Evolutionary conservation across 768 basidiomycete genomes (phyloP), one percentile per base, ranked within the genome.

Genomic region (Dioszegia aurantiaca): DNA sequence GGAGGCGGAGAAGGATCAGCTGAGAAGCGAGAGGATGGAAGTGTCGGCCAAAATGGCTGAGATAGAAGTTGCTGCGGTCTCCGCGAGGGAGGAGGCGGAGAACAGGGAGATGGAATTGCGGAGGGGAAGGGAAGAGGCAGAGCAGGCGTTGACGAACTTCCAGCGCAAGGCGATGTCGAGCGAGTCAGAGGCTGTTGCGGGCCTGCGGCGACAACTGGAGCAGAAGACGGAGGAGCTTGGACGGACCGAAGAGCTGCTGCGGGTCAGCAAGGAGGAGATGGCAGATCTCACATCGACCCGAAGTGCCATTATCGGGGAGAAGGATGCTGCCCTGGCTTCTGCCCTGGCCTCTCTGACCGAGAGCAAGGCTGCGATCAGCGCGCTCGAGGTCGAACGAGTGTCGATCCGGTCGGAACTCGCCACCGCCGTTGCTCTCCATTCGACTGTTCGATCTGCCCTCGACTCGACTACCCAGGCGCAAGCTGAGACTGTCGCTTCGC

Each of bases 201-300:
- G 60, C 24, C 59, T 70, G 1, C 49, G 58, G 12, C 40, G 40
- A n/a, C 61, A 65, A 39, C 46, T 70, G 21, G 65, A 43, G 21
- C 58, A 56, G 19, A 43, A 37, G 30, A n/a, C 8, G 17, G 39
- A 14, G 11, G 52, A 54, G 39, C 33, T 68, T n/a, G 42, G 58
- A 16, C 51, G 44, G 17, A 9, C 52, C 16, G 39, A 42, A 23
- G 19, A 17, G 37, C 4, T 12, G 49, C 23, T 56, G 19, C 55
- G 42, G 26, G 16, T 14, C 6, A 14, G 19, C 19, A 4, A 49
- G 37, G 24, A 26, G 19, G 41, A 41, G 39, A 21, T 39, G 24
- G 11, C 37, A 16, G 33, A 33, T 6, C 33, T 33, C 33, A 49
- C 3, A 28, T 16, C 47, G 47, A 28, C 21, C 9, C 33, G 28